Base-by-base conservation (phyloP, 2,329 filamentous ascomycete genomes). In the Epichloe elymi region DNA sequence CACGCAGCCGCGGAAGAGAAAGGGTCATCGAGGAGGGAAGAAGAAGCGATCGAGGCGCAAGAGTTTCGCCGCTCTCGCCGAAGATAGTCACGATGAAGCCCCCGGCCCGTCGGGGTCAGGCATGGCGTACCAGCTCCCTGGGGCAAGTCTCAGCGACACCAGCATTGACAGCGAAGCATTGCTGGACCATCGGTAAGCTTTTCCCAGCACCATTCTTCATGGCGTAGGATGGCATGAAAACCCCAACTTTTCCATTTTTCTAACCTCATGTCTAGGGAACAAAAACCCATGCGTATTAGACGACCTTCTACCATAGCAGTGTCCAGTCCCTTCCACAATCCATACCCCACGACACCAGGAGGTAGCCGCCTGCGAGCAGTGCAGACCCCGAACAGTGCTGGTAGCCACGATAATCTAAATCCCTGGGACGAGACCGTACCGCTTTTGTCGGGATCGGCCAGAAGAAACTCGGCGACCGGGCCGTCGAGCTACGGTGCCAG, bases 161-260 rank as follows among this genome's bases (percentile, higher is more conserved):
- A 97, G 91, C 65, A 72, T 97, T 56, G 91, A 96, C 58, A 96
- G 89, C 65, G 85, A 95, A 63, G 83, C 80, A 7, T 71, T 97
- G 58, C 72, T 97, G 17, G 91, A 97, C 67, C 91, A 97, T 67
- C 80, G 88, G 82, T 86, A 69, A 55, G 70, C 7, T 5, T 12
- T 26, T 10, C 15, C 10, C 30, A 11, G 30, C 11, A 30, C 30
- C 30, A 30, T 30, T 30, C 30, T 30, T 10, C 30, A 11, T 30
- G 30, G 30, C 30, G 30, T 30, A 30, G 3, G 30, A 30, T 41
- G 38, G 37, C 38, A 36, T 20, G 11, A 11, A 15, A 20, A n/a
- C 10, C 2, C 33, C 43, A 36, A 38, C 30, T 10, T 44, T 11
- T 14, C n/a, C 15, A n/a, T 14, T 35, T 42, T n/a, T 26, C 20